These are phyloP conservation scores for Fragaria vesca DNA, from an alignment of 306 rosid species.

Conservation along the genomic window DNA sequence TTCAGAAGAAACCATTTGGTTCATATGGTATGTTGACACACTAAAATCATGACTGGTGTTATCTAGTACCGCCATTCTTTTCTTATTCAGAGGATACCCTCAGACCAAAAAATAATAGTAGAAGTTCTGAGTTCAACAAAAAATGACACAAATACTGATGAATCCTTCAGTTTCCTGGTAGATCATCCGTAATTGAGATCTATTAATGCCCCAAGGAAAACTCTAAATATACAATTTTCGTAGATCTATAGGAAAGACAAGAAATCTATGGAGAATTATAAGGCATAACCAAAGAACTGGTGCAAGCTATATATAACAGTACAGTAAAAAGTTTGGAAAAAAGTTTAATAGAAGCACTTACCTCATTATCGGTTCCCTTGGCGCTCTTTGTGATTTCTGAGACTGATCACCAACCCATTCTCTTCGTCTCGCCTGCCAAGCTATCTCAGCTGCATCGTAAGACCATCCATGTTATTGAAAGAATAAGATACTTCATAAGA, in stretches of 20 bases:
- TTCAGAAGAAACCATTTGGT: background rate
- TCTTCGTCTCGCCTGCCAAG: constrained; percentile 62
- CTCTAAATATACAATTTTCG: background rate
- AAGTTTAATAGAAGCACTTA: constrained; percentile 19
- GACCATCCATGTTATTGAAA: background rate
- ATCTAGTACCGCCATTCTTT: background rate
- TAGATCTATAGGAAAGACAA: background rate
- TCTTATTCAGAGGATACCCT: background rate
- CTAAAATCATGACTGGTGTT: background rate
- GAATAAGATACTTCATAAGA: constrained; percentile 5
- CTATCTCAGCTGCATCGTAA: constrained; percentile 57
- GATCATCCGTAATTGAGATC: background rate
- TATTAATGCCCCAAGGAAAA: background rate
- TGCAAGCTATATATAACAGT: background rate
- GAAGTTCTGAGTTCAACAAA: background rate
- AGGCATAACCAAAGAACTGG: background rate
- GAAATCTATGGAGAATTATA: background rate
- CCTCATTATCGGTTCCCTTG: constrained; percentile 62
- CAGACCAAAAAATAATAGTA: background rate
- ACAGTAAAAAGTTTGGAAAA: background rate
- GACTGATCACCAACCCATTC: constrained; percentile 62
- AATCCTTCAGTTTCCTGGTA: background rate
- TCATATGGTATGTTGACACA: background rate
- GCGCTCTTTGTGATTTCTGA: constrained; percentile 33
- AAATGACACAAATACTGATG: background rate